Evolutionary conservation across 805 yeast genomes (phyloP).

Genomic region (Zygoascus flipseniorum): DNA sequence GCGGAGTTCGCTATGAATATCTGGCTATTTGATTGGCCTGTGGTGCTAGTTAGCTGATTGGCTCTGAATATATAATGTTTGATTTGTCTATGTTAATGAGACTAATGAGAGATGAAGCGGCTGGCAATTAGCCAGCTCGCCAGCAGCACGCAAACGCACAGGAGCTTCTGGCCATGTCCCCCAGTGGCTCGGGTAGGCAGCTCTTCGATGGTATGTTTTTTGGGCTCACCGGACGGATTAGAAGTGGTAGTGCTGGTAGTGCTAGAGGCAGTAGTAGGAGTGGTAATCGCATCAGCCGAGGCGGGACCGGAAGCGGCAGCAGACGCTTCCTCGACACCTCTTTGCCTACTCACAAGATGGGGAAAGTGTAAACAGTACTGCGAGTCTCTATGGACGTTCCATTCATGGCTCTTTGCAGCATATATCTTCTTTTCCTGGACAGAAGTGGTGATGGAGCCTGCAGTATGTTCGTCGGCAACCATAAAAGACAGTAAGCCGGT

Average conservation of each 20-base stretch:
- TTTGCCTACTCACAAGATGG: not conserved
- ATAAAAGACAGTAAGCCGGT: conserved; percentile 84
- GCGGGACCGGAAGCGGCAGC: too few relatives aligned
- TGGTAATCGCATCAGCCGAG: too few relatives aligned
- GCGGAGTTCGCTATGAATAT: too few relatives aligned
- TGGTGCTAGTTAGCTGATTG: too few relatives aligned
- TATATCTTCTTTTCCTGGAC: conserved; percentile 35
- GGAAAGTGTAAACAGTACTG: not conserved
- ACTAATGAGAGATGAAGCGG: not conserved
- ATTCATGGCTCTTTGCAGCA: conserved; percentile 53
- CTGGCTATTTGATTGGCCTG: too few relatives aligned
- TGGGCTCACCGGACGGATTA: too few relatives aligned
- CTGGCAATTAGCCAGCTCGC: conserved; percentile 14
- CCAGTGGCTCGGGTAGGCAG: not conserved
- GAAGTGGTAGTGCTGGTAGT: too few relatives aligned
- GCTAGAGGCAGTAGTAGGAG: too few relatives aligned
- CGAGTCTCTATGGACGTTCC: conserved; percentile 44
- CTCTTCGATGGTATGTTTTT: not conserved
- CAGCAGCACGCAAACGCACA: conserved; percentile 12
- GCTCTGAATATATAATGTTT: too few relatives aligned
- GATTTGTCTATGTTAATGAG: too few relatives aligned
- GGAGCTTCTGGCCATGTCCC: not conserved
- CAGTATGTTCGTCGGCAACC: conserved; percentile 80
- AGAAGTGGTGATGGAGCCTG: conserved; percentile 70
- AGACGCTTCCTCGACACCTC: too few relatives aligned